Percentiles rank a stretch among this genome's conserved stretches.
Conservation (phyloP, 179 eudicot genomes). For the Vitellaria paradoxa region DNA sequence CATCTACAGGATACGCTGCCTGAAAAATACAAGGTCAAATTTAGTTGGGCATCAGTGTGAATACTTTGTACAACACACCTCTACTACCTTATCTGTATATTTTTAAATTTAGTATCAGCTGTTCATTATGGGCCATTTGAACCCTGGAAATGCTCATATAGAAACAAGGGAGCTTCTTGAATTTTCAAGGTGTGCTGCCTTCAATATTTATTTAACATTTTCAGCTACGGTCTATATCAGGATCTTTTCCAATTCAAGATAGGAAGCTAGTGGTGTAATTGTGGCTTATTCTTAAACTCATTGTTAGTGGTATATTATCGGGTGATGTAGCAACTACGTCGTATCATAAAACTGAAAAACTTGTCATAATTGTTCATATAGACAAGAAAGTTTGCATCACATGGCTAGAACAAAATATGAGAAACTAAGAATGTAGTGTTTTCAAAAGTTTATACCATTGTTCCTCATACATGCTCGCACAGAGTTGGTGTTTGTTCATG, state of each 20-base stretch:
- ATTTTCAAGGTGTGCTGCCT: neutral
- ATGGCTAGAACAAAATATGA: neutral
- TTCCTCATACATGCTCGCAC: neutral
- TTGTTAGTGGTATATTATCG: neutral
- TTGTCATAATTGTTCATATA: no score
- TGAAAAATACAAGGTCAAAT: conserved; percentile 1
- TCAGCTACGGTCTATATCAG: neutral
- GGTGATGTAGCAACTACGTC: no score
- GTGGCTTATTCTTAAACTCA: neutral
- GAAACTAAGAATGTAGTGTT: neutral
- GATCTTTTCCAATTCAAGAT: neutral
- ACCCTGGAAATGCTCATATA: neutral
- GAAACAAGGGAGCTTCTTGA: neutral
- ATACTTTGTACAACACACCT: neutral
- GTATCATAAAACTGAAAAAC: no score
- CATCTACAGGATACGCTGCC: conserved; percentile 28
- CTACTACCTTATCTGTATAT: neutral
- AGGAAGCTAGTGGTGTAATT: neutral
- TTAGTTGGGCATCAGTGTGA: neutral
- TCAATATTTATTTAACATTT: no score
- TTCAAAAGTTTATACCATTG: neutral
- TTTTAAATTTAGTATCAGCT: neutral
- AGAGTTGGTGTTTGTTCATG: no score
- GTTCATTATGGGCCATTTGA: neutral
- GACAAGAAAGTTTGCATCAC: neutral